Evolutionary conservation across 169 alveolate species (phyloP).

Genomic region (Cryptosporidium andersoni): DNA sequence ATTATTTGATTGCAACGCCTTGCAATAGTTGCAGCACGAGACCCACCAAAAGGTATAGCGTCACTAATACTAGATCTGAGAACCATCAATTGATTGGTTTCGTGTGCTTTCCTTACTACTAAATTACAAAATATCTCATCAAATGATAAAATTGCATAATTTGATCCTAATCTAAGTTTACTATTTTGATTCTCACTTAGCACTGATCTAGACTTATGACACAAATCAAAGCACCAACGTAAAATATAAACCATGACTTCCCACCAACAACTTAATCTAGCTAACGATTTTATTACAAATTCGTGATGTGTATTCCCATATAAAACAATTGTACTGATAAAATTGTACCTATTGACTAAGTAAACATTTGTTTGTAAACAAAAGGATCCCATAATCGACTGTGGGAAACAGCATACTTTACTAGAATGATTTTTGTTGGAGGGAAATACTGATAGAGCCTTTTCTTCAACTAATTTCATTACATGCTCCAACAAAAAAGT

Average conservation of each 20-base stretch:
- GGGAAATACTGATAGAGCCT: neutral
- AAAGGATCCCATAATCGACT: neutral
- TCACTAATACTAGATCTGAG: slow-evolving; percentile 37
- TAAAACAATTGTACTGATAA: slow-evolving; percentile 6
- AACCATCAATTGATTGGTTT: neutral
- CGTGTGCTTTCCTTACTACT: slow-evolving; percentile 48
- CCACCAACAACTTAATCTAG: slow-evolving; percentile 64
- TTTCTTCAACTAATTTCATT: slow-evolving; percentile 12
- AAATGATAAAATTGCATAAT: neutral
- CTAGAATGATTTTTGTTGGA: neutral
- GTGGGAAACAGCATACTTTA: neutral
- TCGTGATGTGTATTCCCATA: slow-evolving; percentile 14
- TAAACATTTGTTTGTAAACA: neutral
- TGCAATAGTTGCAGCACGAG: slow-evolving; percentile 19
- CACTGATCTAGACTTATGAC: slow-evolving; percentile 48
- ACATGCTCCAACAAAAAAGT: slow-evolving; percentile 27
- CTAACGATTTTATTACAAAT: slow-evolving; percentile 40
- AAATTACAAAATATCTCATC: slow-evolving; percentile 30
- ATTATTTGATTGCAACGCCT: slow-evolving; percentile 28
- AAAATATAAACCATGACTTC: slow-evolving; percentile 58
- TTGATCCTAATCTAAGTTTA: neutral
- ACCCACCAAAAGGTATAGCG: slow-evolving; percentile 55
- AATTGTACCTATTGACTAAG: neutral
- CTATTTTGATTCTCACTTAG: neutral
- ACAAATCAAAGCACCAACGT: slow-evolving; percentile 61